These are phyloP conservation scores for Suhomyces tanzawaensis DNA, from an alignment of 805 yeast genomes.

Conservation along the genomic window DNA sequence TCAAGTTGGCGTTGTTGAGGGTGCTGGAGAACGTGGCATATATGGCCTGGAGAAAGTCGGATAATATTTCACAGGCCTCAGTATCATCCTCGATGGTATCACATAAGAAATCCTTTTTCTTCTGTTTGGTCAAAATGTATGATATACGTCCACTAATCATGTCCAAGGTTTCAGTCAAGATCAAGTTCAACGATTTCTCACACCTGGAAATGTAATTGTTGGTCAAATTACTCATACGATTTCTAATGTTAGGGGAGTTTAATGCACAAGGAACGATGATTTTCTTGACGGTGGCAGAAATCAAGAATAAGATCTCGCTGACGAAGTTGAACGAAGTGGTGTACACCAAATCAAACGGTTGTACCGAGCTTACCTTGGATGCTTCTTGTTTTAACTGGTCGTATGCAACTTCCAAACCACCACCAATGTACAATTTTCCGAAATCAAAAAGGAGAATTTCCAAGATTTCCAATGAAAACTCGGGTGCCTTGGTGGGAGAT, in stretches of 20 bases:
- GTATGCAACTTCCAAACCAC: conserved; percentile 71
- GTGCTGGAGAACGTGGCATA: conserved; percentile 38
- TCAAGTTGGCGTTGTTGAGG: conserved; percentile 44
- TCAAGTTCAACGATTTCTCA: conserved; percentile 63
- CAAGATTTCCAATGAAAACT: conserved; percentile 61
- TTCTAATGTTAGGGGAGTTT: conserved; percentile 55
- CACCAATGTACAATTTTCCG: conserved; percentile 71
- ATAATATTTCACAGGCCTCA: conserved; percentile 62
- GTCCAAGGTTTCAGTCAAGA: conserved; percentile 58
- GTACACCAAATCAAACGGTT: conserved; percentile 43
- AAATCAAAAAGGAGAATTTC: conserved; percentile 66
- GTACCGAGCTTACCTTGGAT: conserved; percentile 19
- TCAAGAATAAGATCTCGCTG: conserved; percentile 58
- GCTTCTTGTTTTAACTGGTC: conserved; percentile 41
- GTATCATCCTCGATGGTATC: conserved; percentile 60
- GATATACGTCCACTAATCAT: conserved; percentile 51
- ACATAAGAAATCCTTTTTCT: conserved; percentile 64
- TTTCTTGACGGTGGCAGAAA: conserved; percentile 71
- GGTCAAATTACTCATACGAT: conserved; percentile 57
- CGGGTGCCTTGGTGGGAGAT: conserved; percentile 59
- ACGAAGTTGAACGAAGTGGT: conserved; percentile 50
- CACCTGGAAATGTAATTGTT: conserved; percentile 59
- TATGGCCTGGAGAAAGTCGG: conserved; percentile 48
- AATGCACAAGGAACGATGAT: conserved; percentile 73
- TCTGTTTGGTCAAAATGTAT: conserved; percentile 56